phyloP scores from a whole-genome alignment of 257 asterid genomes.

The Agastache rugosa region DNA sequence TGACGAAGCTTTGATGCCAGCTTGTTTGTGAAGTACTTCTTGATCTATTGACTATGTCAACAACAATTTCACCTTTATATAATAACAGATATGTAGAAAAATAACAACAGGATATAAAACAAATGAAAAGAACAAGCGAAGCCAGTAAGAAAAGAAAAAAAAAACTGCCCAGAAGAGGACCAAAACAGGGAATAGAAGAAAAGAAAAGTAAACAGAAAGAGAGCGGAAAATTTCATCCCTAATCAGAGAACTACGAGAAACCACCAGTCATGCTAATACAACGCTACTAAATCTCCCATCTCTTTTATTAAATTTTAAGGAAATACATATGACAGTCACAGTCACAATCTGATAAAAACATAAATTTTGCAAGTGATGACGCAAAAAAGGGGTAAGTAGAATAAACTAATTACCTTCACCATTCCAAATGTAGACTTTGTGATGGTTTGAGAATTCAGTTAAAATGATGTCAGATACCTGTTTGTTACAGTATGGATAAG shows the following conservation, averaged over 20 bases:
- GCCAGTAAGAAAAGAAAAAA: background rate
- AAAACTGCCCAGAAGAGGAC: background rate
- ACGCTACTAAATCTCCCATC: background rate
- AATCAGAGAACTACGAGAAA: background rate
- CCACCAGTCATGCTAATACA: background rate
- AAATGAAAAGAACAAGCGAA: background rate
- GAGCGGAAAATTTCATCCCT: background rate
- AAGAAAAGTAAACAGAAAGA: slow-evolving; percentile 7
- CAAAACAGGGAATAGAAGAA: background rate
- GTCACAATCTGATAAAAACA: slow-evolving; percentile 9
- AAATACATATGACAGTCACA: background rate
- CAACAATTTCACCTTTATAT: background rate
- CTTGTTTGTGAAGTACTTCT: background rate
- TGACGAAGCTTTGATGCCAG: background rate
- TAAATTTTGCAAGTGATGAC: slow-evolving; percentile 16
- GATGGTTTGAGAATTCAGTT: slow-evolving; percentile 60
- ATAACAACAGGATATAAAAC: background rate
- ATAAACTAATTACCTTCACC: slow-evolving; percentile 67
- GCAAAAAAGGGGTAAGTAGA: slow-evolving; percentile 15
- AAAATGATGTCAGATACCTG: slow-evolving; percentile 70
- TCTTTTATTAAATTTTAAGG: background rate
- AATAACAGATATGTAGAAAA: background rate
- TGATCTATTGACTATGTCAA: background rate
- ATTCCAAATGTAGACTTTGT: slow-evolving; percentile 76
- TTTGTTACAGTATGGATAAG: slow-evolving; percentile 39